Conservation (phyloP, 1,284 basidiomycete genomes). For the Ustilago loliicola region DNA sequence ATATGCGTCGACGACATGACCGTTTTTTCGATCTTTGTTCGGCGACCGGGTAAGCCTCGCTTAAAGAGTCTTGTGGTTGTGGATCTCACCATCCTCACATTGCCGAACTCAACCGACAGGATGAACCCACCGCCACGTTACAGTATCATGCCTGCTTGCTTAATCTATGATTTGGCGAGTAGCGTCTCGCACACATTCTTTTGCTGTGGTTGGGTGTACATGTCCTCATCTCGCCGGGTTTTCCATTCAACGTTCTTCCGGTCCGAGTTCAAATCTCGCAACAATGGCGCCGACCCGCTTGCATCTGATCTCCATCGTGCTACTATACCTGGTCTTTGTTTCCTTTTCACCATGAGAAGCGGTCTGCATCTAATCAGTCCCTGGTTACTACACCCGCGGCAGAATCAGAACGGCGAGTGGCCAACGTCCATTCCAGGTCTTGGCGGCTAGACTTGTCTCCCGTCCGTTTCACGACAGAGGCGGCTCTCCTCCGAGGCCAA, state of each 20-base stretch:
- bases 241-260: not conserved
- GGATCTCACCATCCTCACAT: constrained; percentile 10
- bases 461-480: too few relatives aligned
- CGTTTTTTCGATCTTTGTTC: not conserved
- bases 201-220: not conserved
- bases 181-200: not conserved
- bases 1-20: not conserved
- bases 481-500: too few relatives aligned
- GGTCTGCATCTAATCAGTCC: too few relatives aligned
- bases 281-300: not conserved
- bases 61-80: not conserved
- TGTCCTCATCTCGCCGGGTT: too few relatives aligned
- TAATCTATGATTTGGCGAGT: not conserved
- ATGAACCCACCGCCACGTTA: not conserved
- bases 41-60: constrained; percentile 14
- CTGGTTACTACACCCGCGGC: too few relatives aligned
- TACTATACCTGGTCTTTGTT: not conserved
- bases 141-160: not conserved
- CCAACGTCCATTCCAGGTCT: too few relatives aligned
- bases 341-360: too few relatives aligned
- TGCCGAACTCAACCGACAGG: not conserved
- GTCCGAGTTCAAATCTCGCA: constrained; percentile 1
- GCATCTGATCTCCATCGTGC: not conserved
- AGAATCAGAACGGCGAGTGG: too few relatives aligned
- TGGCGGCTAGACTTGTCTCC: too few relatives aligned